Conservation (phyloP, 2,329 filamentous ascomycete species). For the Trichoderma endophyticum region DNA sequence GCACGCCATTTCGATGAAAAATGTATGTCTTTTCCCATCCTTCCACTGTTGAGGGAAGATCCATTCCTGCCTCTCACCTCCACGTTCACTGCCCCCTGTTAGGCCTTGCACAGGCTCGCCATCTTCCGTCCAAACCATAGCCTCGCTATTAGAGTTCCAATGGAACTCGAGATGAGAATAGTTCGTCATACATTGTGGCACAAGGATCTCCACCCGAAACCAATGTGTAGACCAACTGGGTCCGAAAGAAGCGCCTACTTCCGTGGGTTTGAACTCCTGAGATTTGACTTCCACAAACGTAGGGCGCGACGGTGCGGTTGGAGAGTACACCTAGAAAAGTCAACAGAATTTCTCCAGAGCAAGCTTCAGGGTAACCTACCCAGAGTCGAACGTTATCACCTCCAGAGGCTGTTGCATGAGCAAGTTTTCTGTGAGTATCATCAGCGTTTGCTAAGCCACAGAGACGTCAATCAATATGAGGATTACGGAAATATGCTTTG, state of each 20-base stretch:
- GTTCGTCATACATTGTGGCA: background rate
- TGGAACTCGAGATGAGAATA: background rate
- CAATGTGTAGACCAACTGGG: background rate
- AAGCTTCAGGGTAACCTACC: background rate
- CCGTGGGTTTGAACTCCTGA: background rate
- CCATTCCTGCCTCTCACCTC: background rate
- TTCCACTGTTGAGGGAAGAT: background rate
- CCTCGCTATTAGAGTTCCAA: background rate
- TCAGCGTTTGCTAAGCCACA: background rate
- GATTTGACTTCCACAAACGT: background rate
- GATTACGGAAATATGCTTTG: background rate
- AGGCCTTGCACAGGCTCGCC: background rate
- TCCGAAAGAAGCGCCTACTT: background rate
- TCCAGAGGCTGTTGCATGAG: background rate
- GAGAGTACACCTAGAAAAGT: background rate
- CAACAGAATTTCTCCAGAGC: background rate
- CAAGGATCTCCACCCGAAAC: background rate
- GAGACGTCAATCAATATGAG: background rate
- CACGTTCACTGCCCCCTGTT: background rate
- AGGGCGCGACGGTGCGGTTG: background rate
- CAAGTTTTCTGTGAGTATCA: background rate
- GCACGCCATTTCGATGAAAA: background rate
- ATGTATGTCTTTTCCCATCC: background rate
- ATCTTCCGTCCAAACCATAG: background rate
- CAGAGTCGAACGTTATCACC: background rate